Evolutionary conservation across 2,329 filamentous ascomycete species (phyloP), one percentile per base, ranked within the genome.

Genomic region (Claviceps lovelessii): DNA sequence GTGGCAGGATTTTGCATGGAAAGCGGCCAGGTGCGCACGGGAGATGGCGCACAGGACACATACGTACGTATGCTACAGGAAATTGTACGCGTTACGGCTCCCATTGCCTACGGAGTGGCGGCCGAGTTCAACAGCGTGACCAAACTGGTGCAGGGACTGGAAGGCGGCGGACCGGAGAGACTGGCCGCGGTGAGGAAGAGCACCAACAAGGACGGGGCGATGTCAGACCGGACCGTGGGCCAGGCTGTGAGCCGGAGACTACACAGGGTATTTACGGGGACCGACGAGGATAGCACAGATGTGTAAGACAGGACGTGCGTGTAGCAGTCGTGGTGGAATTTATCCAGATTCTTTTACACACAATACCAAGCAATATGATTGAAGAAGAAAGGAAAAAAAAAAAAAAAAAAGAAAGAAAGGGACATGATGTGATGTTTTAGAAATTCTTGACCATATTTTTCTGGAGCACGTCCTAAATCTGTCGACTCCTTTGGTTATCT

Each of bases 41-140:
- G 87, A 33, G 79, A 85, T 33, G 78, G 80, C 47, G 70, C 76
- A 2, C 66, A 71, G 7, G 86, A 90, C 61, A 88, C 83, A 0
- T 91, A 85, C 58, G 72, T 81, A 48, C 80, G 80, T 59, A 88
- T 91, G 86, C 70, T 93, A 52, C 84, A 89, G 67, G 84, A 90
- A 68, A 80, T 90, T 45, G 75, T 75, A 15, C 79, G 86, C 17
- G 77, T 91, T 17, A 90, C 88, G 6, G 78, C 81, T 0, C 79
- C 84, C 0, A 80, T 89, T 62, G 87, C 87, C 0, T 80, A 84
- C 58, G 86, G 86, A 3, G 79, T 91, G 56, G 76, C 76, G 0
- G 72, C 72, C 1, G 75, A 83, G 64, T 89, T 83, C 64, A 73
- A 70, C 1, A 79, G 70, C 5, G 77, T 86, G 1, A 67, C 73